Conservation (phyloP, 176 grass and related monocot genomes). For the Poa pratensis region DNA sequence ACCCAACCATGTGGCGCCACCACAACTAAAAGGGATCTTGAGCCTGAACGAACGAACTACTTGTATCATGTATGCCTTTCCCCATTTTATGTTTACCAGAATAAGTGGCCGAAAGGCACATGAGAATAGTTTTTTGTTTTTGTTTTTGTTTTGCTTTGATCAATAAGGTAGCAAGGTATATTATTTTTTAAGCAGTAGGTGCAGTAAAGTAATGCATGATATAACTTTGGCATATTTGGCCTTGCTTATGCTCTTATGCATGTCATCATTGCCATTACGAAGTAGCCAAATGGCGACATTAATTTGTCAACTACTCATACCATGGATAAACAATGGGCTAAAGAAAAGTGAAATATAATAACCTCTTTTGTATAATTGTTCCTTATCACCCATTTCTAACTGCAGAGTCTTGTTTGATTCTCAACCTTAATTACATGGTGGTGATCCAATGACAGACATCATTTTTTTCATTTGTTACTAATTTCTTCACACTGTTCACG, state of each 20-base stretch:
- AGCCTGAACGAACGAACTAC: conserved; percentile 31
- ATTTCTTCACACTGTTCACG: conserved; percentile 2
- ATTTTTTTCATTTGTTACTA: background rate
- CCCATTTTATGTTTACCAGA: conserved; percentile 16
- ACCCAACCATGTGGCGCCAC: conserved; percentile 20
- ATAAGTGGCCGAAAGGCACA: conserved; percentile 24
- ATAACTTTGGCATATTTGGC: background rate
- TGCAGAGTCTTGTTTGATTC: background rate
- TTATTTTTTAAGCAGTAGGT: conserved; percentile 1
- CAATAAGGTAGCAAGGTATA: background rate
- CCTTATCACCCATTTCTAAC: background rate
- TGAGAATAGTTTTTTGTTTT: background rate
- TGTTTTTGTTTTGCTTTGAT: conserved; percentile 10
- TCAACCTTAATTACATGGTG: background rate
- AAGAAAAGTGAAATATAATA: background rate
- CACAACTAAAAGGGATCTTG: conserved; percentile 39
- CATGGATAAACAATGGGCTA: conserved; percentile 1
- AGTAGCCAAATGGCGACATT: background rate
- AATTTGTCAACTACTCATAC: background rate
- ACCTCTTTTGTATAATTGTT: background rate
- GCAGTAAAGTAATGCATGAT: conserved; percentile 15
- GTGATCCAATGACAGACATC: background rate
- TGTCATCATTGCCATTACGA: conserved; percentile 12
- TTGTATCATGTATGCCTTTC: conserved; percentile 22
- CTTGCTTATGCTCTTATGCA: background rate